Base-by-base conservation (phyloP, 495 filamentous ascomycete genomes). In the Peziza echinospora region DNA sequence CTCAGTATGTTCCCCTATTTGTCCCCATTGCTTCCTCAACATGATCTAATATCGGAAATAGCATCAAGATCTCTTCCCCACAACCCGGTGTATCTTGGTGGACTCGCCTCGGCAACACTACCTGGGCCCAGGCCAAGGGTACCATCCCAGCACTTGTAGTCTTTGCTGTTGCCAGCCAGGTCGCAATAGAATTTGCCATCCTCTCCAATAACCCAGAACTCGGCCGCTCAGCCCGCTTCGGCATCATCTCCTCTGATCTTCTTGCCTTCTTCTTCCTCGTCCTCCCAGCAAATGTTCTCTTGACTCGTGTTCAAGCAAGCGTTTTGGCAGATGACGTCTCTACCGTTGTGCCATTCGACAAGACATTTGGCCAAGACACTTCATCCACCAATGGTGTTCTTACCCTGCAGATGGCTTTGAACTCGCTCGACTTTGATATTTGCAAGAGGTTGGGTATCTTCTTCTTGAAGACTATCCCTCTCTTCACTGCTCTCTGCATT, bases 341-440 rank as follows among this genome's bases (percentile, higher is more conserved):
- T 59, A 68, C 73, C 3, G 80, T 85, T 49, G 75, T 84, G 41
- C 73, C 76, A n/a, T 82, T 84, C 45, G 80, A 84, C 63, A 72
- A 77, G 43, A 72, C 67, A 41, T 82, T 82, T 49, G 73, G 67
- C 11, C 41, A 30, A 21, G 30, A 37, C 19, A 37, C 30, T 17
- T 37, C 30, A 13, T 11, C 13, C 19, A 16, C 8, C 7, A 21
- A 34, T 43, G 56, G 41, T 37, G 3, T 37, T 37, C 3, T 37
- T 11, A 37, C 30, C 13, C 13, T 37, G 30, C 3, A 37, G 30
- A 37, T 13, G 6, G 30, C 30, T 11, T 13, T 37, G 3, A 37
- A 37, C 3, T 37, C 30, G 30, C 13, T 37, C 19, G 6, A 37
- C 19, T 37, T 11, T 17, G 30, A 11, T 11, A 17, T 37, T 17